phyloP scores from a whole-genome alignment of 2,329 filamentous ascomycete genomes.

The Fusarium sacchari region DNA sequence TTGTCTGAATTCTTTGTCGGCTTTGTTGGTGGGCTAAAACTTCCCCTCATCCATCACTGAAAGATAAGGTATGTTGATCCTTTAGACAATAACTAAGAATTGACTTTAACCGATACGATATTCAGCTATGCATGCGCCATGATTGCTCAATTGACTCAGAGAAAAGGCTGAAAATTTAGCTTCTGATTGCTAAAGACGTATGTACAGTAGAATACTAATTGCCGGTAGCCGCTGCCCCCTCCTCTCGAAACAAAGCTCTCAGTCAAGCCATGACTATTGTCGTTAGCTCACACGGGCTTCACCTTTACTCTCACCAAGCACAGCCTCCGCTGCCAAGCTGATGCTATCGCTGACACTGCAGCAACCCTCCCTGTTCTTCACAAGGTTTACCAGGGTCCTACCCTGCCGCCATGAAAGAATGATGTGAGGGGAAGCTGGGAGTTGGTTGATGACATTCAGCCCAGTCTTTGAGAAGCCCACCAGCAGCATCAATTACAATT shows the following conservation, averaged over 20 bases:
- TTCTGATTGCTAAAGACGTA: conserved; percentile 1
- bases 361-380: conserved; percentile 23
- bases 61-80: conserved; percentile 11
- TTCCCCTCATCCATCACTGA: conserved; percentile 15
- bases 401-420: conserved; percentile 26
- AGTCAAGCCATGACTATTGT: conserved; percentile 21
- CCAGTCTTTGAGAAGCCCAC: neutral
- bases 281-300: conserved; percentile 11
- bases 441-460: conserved; percentile 3
- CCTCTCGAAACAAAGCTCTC: conserved; percentile 42
- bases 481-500: neutral
- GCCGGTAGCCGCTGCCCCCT: conserved; percentile 39
- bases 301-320: conserved; percentile 18
- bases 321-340: conserved; percentile 42
- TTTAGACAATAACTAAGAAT: conserved; percentile 19
- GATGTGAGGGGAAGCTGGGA: conserved; percentile 9
- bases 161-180: conserved; percentile 18
- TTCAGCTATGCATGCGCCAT: conserved; percentile 5
- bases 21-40: neutral
- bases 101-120: conserved; percentile 24
- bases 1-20: conserved; percentile 12
- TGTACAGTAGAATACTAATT: conserved; percentile 8
- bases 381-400: conserved; percentile 31
- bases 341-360: conserved; percentile 41
- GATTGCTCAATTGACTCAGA: conserved; percentile 21